Percentiles rank a stretch among this genome's conserved stretches.
phyloP scores from a whole-genome alignment of 495 filamentous ascomycete species.

The Glutinoglossum americanum region DNA sequence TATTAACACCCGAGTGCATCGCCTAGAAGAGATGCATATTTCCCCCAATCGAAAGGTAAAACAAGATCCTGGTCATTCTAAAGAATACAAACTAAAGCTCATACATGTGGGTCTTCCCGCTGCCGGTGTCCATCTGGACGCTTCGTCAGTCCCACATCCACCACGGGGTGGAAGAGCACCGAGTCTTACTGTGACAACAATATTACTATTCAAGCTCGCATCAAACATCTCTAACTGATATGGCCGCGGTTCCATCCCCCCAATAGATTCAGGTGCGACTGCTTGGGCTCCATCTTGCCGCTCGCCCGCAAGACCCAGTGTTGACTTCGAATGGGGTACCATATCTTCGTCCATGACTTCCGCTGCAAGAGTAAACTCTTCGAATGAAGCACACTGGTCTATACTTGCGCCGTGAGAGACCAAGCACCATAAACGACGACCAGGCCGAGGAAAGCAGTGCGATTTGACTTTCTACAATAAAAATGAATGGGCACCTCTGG shows the following conservation, averaged over 20 bases:
- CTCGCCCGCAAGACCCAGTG: background rate
- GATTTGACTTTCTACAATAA: too few species aligned
- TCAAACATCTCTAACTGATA: slow-evolving; percentile 90
- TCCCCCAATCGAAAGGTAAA: slow-evolving; percentile 8
- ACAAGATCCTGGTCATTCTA: background rate
- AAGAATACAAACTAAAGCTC: background rate
- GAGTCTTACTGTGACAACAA: slow-evolving; percentile 50
- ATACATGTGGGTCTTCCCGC: slow-evolving; percentile 82
- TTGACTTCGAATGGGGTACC: background rate
- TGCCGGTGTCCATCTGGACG: slow-evolving; percentile 74
- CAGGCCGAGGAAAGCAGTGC: too few species aligned
- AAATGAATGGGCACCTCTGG: too few species aligned
- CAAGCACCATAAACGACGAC: too few species aligned
- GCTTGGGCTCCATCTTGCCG: background rate
- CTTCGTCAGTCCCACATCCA: background rate
- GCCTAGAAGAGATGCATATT: background rate
- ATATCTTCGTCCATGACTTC: background rate
- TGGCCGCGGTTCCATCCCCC: slow-evolving; percentile 26
- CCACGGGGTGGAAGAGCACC: background rate
- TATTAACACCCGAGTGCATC: background rate
- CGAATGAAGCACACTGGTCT: background rate
- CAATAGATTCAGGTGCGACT: background rate
- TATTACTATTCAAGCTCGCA: slow-evolving; percentile 54
- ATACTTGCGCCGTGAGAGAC: too few species aligned
- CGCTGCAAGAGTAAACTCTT: background rate